phyloP scores from a whole-genome alignment of 345 rosid genomes.

The Rhodamnia argentea region DNA sequence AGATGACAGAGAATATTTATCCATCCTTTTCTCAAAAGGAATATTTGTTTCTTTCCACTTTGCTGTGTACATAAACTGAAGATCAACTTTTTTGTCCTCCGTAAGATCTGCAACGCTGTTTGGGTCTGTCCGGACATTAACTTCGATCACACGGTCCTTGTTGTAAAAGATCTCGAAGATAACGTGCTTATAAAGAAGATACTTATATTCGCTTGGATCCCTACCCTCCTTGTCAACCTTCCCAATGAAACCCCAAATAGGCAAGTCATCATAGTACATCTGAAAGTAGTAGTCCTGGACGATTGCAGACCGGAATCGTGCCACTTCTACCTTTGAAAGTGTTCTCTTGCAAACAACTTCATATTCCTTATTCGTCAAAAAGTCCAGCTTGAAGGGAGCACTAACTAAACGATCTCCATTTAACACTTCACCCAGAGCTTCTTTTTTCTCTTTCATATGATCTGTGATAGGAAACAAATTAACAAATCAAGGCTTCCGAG shows the following conservation, averaged over 20 bases:
- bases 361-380: slow-evolving; percentile 1
- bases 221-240: slow-evolving; percentile 32
- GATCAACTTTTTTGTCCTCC: slow-evolving; percentile 31
- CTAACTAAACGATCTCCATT: slow-evolving; percentile 13
- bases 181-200: slow-evolving; percentile 27
- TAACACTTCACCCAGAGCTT: slow-evolving; percentile 11
- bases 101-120: slow-evolving; percentile 24
- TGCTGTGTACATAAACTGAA: slow-evolving; percentile 28
- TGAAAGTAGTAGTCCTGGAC: slow-evolving; percentile 28
- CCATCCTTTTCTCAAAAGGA: slow-evolving; percentile 39
- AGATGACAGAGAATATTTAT: slow-evolving; percentile 31
- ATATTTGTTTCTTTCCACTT: slow-evolving; percentile 39
- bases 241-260: slow-evolving; percentile 41
- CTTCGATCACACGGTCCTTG: slow-evolving; percentile 36
- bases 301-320: slow-evolving; percentile 9
- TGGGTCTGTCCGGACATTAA: slow-evolving; percentile 23
- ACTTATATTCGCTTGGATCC: slow-evolving; percentile 30
- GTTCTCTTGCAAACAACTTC: slow-evolving; percentile 1
- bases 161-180: slow-evolving; percentile 29
- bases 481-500: not conserved
- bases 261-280: slow-evolving; percentile 44
- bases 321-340: slow-evolving; percentile 6
- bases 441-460: slow-evolving; percentile 4
- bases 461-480: not conserved
- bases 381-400: slow-evolving; percentile 2